phyloP scores from a whole-genome alignment of 345 rosid genomes.

The Gossypium rotundifolium region DNA sequence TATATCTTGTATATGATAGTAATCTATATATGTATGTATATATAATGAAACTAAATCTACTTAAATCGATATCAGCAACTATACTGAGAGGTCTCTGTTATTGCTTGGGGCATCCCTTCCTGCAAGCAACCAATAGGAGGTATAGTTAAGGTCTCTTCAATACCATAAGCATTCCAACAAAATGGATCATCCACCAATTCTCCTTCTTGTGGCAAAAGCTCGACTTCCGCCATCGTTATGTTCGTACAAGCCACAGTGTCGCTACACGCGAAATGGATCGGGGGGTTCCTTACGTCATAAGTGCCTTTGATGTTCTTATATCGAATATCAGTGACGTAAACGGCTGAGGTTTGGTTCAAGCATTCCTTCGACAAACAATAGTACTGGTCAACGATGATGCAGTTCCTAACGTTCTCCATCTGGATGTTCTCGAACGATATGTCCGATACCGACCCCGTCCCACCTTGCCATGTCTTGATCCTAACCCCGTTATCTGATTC shows the following conservation, averaged over 20 bases:
- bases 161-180: constrained; percentile 3
- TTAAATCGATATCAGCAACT: not conserved
- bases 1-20: not conserved
- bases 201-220: not conserved
- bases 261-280: not conserved
- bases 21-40: not conserved
- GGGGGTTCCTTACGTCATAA: not conserved
- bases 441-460: not conserved
- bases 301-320: not conserved
- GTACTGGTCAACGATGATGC: not conserved
- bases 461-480: constrained; percentile 4
- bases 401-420: not conserved
- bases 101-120: not conserved
- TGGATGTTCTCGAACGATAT: not conserved
- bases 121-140: constrained; percentile 1
- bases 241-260: not conserved
- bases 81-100: not conserved
- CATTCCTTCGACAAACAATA: not conserved
- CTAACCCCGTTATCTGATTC: not conserved
- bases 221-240: not conserved
- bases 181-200: not conserved
- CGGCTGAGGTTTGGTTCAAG: not conserved
- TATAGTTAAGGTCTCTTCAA: constrained; percentile 1
- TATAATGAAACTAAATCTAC: not conserved
- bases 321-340: not conserved